These are phyloP conservation scores for Gyrodon lividus DNA, from an alignment of 768 basidiomycete genomes.

Conservation along the genomic window DNA sequence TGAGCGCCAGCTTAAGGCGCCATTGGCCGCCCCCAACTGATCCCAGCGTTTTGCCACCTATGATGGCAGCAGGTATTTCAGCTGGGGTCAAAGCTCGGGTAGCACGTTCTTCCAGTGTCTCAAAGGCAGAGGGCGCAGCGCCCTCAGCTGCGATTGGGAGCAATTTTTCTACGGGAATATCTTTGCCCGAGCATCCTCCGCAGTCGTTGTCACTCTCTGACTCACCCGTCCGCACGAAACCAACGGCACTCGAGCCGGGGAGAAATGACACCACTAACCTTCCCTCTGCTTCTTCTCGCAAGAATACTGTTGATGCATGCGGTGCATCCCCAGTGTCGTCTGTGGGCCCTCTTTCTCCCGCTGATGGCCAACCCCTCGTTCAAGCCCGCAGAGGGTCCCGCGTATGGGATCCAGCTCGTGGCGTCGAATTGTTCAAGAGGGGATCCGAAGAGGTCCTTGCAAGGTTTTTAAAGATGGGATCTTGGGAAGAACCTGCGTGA, in stretches of 20 bases:
- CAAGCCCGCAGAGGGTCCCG: conserved; percentile 49
- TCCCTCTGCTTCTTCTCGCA: conserved; percentile 11
- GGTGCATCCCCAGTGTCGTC: conserved; percentile 56
- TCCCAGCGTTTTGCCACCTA: not conserved
- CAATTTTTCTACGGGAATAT: not conserved
- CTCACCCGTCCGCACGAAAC: conserved; percentile 6
- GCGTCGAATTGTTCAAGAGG: conserved; percentile 82
- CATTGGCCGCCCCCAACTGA: conserved; percentile 17
- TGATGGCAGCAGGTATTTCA: not conserved
- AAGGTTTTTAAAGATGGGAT: conserved; percentile 77
- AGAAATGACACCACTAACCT: conserved; percentile 7
- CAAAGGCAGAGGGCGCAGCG: not conserved
- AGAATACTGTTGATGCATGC: conserved; percentile 25
- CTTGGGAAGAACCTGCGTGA: conserved; percentile 55
- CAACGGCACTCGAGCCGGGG: conserved; percentile 4
- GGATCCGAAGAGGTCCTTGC: conserved; percentile 86
- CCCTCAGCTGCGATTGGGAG: not conserved
- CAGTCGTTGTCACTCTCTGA: conserved; percentile 17
- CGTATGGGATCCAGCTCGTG: conserved; percentile 84
- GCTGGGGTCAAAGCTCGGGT: not conserved
- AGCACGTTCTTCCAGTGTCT: not conserved
- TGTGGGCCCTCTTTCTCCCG: conserved; percentile 49
- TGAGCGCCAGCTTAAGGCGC: conserved; percentile 20
- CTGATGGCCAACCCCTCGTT: conserved; percentile 37
- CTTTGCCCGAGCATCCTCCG: conserved; percentile 10